Evolutionary conservation across 148 eudicot species (phyloP).

Genomic region (Vaccinium corymbosum): DNA sequence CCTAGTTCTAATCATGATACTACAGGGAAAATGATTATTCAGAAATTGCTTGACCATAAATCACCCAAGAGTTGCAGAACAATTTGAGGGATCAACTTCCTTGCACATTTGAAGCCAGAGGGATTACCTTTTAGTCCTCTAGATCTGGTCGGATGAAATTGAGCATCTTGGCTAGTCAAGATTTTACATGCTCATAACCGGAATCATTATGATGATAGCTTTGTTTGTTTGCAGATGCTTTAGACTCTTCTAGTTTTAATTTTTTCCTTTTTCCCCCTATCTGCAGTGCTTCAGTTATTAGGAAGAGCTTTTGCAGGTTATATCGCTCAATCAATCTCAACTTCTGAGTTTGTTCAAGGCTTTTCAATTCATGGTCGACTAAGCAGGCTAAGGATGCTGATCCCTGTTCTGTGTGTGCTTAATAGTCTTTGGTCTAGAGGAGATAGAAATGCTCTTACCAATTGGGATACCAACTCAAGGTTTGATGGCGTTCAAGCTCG

Average conservation of each 20-base stretch:
- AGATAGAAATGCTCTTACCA: neutral
- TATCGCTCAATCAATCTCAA: neutral
- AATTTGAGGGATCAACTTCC: neutral
- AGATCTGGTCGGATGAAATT: neutral
- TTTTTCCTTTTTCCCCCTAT: neutral
- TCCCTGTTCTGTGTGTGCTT: neutral
- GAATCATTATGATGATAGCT: neutral
- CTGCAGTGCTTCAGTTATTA: neutral
- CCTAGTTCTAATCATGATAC: neutral
- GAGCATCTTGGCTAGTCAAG: neutral
- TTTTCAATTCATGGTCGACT: neutral
- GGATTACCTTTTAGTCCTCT: neutral
- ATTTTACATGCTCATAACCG: neutral
- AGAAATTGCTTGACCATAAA: neutral
- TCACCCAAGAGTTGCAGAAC: neutral
- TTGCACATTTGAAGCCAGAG: neutral
- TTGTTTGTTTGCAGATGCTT: neutral
- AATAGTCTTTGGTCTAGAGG: neutral
- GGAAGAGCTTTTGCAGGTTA: neutral
- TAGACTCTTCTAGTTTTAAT: neutral
- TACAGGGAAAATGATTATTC: neutral
- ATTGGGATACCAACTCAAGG: neutral
- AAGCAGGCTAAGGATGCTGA: neutral
- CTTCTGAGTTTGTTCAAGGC: neutral
- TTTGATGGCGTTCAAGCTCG: neutral